Evolutionary conservation across 371 early-diverging fungal genomes (phyloP), one percentile per base, ranked within the genome.

Genomic region (Massospora cicadina): DNA sequence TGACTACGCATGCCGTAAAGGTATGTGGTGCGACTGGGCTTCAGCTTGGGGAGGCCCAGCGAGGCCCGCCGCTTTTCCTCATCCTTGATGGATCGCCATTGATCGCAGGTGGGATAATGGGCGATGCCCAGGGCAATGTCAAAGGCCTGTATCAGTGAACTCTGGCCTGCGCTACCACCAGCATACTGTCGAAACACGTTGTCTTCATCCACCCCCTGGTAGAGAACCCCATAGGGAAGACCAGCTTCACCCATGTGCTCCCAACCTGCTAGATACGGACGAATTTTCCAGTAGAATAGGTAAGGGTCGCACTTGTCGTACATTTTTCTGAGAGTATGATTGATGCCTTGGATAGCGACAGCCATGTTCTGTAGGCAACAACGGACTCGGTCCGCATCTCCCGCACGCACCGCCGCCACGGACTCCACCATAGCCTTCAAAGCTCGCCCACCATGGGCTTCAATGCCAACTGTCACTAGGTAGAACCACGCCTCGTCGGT

Each of bases 401-500:
- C 76, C 24, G 76, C 69, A n/a, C 76, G 73, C n/a, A 79, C 77
- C 53, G 80, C 74, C 5, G 77, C 72, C 33, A 64, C 53, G 23
- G 64, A 58, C 1, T 68, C 66, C 2, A 85, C 67, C 32, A 89
- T 83, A 33, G 81, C 77, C 58, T 73, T 68, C 53, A 93, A 68
- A 10, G 88, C 88, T 3, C 83, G 85, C 1, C 90, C 94, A 23
- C 95, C 92, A 13, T 77, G 79, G 25, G 87, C 83, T 68, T 98
- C 98, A 60, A 94, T 93, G 0, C 87, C 90, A 0, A 87, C 80
- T 1, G 93, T 87, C 53, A 95, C 83, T 29, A 96, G 78, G 73
- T 92, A 95, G 71, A 98, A 98, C 95, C 96, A 95, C 0, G 93
- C 76, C 77, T 98, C 97, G 75, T 96, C 97, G 58, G 85, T 74